Percentiles rank a stretch among this genome's conserved stretches.
phyloP scores from a whole-genome alignment of 306 rosid species.

The Delonix regia region DNA sequence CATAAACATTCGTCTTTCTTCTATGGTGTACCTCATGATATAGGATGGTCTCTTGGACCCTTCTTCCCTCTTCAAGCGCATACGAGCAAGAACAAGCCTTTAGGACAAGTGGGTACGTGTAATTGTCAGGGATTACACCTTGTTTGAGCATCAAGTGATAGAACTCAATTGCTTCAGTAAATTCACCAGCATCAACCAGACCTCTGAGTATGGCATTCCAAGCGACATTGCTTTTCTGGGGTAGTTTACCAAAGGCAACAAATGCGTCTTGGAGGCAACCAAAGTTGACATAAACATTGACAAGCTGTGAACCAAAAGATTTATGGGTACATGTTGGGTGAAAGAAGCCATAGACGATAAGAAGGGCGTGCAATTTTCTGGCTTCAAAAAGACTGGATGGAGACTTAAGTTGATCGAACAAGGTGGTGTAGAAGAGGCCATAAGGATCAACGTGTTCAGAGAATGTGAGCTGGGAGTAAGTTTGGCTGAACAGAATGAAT shows the following conservation, averaged over 20 bases:
- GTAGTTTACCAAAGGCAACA: constrained; percentile 35
- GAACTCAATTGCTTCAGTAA: constrained; percentile 32
- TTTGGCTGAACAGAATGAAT: neutral
- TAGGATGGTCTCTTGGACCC: constrained; percentile 28
- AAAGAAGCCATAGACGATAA: constrained; percentile 48
- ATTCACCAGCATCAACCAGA: constrained; percentile 28
- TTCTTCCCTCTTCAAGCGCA: constrained; percentile 43
- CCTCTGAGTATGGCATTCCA: constrained; percentile 51
- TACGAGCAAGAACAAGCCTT: constrained; percentile 53
- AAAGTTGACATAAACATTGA: constrained; percentile 45
- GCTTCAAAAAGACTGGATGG: constrained; percentile 45
- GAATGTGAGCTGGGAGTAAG: neutral
- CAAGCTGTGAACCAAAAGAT: constrained; percentile 37
- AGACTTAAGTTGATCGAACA: constrained; percentile 45
- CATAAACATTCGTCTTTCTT: constrained; percentile 38
- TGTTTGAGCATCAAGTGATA: constrained; percentile 31
- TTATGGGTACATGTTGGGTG: constrained; percentile 32
- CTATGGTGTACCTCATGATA: neutral
- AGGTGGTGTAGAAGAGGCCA: neutral
- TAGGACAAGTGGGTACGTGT: constrained; percentile 52
- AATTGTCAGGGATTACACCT: constrained; percentile 43
- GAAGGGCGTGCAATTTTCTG: constrained; percentile 45
- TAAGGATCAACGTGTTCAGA: neutral
- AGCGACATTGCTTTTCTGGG: constrained; percentile 40
- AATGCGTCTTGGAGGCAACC: constrained; percentile 40